Evolutionary conservation across 2,329 filamentous ascomycete genomes (phyloP).

Genomic region (Decorospora gaudefroyi): DNA sequence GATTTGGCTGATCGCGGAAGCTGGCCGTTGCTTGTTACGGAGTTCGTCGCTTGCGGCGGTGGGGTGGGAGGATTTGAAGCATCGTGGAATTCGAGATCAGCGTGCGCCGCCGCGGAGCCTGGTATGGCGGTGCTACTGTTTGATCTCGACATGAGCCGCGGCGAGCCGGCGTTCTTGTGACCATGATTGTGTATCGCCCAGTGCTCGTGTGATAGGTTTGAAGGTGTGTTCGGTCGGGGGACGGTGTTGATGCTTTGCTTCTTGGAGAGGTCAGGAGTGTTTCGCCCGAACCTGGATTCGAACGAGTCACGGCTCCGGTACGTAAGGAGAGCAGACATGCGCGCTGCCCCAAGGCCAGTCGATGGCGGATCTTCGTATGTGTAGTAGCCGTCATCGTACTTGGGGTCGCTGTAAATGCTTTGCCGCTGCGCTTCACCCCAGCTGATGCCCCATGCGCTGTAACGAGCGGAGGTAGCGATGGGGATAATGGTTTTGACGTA

Average conservation of each 20-base stretch:
- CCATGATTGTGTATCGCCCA: slow-evolving; percentile 60
- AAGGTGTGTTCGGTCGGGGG: slow-evolving; percentile 54
- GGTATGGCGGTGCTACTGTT: slow-evolving; percentile 38
- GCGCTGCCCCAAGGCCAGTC: slow-evolving; percentile 86
- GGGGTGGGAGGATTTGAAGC: slow-evolving; percentile 44
- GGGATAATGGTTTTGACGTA: slow-evolving; percentile 81
- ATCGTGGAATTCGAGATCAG: slow-evolving; percentile 55
- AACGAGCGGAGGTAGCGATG: slow-evolving; percentile 81
- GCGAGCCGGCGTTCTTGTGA: slow-evolving; percentile 54
- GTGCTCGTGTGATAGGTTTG: slow-evolving; percentile 50
- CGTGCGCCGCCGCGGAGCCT: slow-evolving; percentile 28
- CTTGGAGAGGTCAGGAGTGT: slow-evolving; percentile 83
- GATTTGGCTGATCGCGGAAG: slow-evolving; percentile 46
- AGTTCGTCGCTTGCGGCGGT: slow-evolving; percentile 23
- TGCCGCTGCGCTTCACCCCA: slow-evolving; percentile 89
- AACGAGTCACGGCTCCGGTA: slow-evolving; percentile 98
- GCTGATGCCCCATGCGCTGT: slow-evolving; percentile 88
- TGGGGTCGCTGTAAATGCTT: slow-evolving; percentile 96
- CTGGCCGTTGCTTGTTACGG: slow-evolving; percentile 13
- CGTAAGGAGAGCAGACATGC: slow-evolving; percentile 94
- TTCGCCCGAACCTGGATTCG: slow-evolving; percentile 90
- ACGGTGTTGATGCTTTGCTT: slow-evolving; percentile 79
- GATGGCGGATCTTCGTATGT: slow-evolving; percentile 81
- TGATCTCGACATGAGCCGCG: slow-evolving; percentile 46
- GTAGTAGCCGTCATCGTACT: slow-evolving; percentile 98